Percentiles rank a stretch among this genome's conserved stretches.
These are phyloP conservation scores for Dactylellina drechsleri DNA, from an alignment of 2,329 filamentous ascomycete species.

Conservation along the genomic window DNA sequence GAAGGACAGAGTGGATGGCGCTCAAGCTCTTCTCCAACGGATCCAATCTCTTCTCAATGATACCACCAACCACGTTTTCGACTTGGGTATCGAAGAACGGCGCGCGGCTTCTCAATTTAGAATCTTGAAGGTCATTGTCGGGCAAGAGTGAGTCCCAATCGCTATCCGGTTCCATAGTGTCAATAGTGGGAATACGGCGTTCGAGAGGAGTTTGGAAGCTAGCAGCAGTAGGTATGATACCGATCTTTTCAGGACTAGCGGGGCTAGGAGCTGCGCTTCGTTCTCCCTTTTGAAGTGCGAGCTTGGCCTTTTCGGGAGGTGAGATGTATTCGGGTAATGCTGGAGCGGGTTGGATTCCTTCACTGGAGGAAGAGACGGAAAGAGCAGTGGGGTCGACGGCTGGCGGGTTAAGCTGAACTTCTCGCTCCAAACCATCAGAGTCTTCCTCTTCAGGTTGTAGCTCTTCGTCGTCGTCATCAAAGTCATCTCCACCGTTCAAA, in stretches of 20 bases:
- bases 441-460: constrained; percentile 44
- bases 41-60: constrained; percentile 78
- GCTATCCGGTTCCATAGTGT: constrained; percentile 74
- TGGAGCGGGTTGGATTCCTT: constrained; percentile 48
- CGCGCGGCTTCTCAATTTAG: constrained; percentile 81
- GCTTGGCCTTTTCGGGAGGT: constrained; percentile 42
- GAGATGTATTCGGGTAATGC: constrained; percentile 45
- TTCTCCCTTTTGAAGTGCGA: constrained; percentile 25
- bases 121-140: constrained; percentile 75
- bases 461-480: constrained; percentile 40
- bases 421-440: constrained; percentile 44
- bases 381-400: constrained; percentile 22
- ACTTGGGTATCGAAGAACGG: constrained; percentile 92
- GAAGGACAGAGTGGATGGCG: constrained; percentile 77
- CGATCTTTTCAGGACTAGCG: constrained; percentile 64
- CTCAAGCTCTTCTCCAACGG: constrained; percentile 83
- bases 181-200: constrained; percentile 71
- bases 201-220: constrained; percentile 56
- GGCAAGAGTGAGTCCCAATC: constrained; percentile 92
- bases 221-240: constrained; percentile 3
- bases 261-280: constrained; percentile 44
- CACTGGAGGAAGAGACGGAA: constrained; percentile 41
- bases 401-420: constrained; percentile 46
- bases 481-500: constrained; percentile 1
- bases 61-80: constrained; percentile 81